Percentiles rank a stretch among this genome's conserved stretches.
These are phyloP conservation scores for Colletotrichum viniferum DNA, from an alignment of 2,329 filamentous ascomycete genomes.

Conservation along the genomic window DNA sequence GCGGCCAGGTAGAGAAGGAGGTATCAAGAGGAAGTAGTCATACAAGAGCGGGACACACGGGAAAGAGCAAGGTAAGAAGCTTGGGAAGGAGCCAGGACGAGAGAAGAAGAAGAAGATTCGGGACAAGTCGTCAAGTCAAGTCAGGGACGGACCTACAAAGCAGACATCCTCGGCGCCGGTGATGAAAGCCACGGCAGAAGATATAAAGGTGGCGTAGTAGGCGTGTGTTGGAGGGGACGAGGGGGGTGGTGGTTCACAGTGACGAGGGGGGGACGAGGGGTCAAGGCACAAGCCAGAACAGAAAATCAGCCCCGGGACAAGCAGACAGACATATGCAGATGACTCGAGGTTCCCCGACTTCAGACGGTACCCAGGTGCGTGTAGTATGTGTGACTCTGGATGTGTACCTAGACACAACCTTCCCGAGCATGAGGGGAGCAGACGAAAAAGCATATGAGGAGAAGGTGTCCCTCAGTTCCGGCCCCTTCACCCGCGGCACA, in stretches of 20 bases:
- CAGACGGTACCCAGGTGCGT: not conserved
- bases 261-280: not conserved
- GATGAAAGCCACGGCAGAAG: constrained; percentile 21
- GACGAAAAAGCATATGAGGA: constrained; percentile 20
- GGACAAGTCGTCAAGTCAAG: constrained; percentile 4
- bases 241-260: not conserved
- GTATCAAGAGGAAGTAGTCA: not conserved
- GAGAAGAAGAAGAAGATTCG: constrained; percentile 18
- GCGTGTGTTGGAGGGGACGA: not conserved
- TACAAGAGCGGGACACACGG: not conserved
- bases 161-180: constrained; percentile 21
- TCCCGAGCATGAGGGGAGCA: constrained; percentile 1
- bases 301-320: not conserved
- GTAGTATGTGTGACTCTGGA: not conserved
- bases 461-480: not conserved
- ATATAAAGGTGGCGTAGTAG: constrained; percentile 16
- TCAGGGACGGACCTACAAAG: constrained; percentile 2
- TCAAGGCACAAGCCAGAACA: constrained; percentile 18
- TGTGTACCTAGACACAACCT: not conserved
- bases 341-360: constrained; percentile 7
- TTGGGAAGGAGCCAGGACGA: constrained; percentile 1
- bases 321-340: constrained; percentile 15
- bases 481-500: constrained; percentile 16
- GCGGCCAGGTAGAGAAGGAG: not conserved
- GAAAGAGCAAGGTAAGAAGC: not conserved